Evolutionary conservation across 192 early-diverging fungal species (phyloP).

Genomic region (Linnemannia exigua): DNA sequence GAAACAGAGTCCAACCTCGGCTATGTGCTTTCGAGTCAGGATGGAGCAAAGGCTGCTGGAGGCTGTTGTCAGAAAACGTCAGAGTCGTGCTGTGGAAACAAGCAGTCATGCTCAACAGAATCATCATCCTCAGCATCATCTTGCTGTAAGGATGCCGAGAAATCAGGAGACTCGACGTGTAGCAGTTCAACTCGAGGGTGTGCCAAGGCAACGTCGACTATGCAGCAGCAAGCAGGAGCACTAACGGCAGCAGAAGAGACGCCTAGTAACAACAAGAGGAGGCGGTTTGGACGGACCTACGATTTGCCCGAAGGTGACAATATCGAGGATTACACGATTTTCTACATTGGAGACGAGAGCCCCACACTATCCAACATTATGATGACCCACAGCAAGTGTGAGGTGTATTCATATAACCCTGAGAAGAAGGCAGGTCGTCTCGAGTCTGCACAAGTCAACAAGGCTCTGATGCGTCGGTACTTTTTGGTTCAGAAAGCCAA

Average conservation of each 20-base stretch:
- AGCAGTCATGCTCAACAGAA: slow-evolving; percentile 2
- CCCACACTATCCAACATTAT: slow-evolving; percentile 89
- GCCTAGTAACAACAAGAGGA: slow-evolving; percentile 24
- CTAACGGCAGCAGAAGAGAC: neutral
- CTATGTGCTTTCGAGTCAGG: slow-evolving; percentile 25
- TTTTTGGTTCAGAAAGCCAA: slow-evolving; percentile 92
- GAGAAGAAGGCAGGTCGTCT: slow-evolving; percentile 62
- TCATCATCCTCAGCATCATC: neutral
- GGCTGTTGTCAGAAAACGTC: slow-evolving; percentile 21
- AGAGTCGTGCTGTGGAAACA: neutral
- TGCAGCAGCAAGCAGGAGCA: slow-evolving; percentile 14
- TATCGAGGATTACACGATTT: slow-evolving; percentile 76
- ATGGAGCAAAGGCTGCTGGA: neutral
- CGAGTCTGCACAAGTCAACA: slow-evolving; percentile 70
- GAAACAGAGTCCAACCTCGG: slow-evolving; percentile 60
- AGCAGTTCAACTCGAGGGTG: slow-evolving; percentile 6
- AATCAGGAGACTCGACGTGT: neutral
- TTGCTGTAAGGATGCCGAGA: slow-evolving; percentile 19
- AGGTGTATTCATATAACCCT: slow-evolving; percentile 81
- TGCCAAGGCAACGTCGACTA: slow-evolving; percentile 2
- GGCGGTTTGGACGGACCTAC: slow-evolving; percentile 66
- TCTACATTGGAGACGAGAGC: slow-evolving; percentile 90
- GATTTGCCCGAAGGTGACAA: slow-evolving; percentile 60
- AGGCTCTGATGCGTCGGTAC: slow-evolving; percentile 71
- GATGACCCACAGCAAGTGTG: slow-evolving; percentile 78